Percentiles rank a stretch among this genome's conserved stretches.
Evolutionary conservation across 139 green algal species (phyloP).

Genomic region (Eudorina sp.): DNA sequence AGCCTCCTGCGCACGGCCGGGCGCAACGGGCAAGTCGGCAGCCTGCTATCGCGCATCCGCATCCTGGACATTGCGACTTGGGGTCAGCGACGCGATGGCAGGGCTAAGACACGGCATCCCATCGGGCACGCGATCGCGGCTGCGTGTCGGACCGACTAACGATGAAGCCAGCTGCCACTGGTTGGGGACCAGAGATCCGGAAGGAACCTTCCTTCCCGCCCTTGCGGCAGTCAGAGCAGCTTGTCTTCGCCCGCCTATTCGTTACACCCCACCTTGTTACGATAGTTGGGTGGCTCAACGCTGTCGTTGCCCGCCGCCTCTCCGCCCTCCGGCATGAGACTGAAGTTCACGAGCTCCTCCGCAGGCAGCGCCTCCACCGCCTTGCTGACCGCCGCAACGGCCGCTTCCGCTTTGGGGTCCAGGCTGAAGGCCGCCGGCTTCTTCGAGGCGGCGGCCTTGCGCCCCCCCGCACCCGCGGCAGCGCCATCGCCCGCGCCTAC

Average conservation of each 20-base stretch:
- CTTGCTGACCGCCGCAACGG: slow-evolving; percentile 41
- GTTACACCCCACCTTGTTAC: slow-evolving; percentile 57
- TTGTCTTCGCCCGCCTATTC: too few relatives aligned
- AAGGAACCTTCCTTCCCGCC: too few relatives aligned
- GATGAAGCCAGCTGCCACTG: too few relatives aligned
- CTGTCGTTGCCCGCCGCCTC: slow-evolving; percentile 35
- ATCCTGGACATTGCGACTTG: too few relatives aligned
- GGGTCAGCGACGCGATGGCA: too few relatives aligned
- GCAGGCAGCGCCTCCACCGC: slow-evolving; percentile 55
- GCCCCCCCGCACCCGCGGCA: not conserved
- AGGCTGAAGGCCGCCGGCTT: not conserved
- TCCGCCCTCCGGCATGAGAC: slow-evolving; percentile 53
- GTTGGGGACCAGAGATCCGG: too few relatives aligned
- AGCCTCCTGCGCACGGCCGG: slow-evolving; percentile 57
- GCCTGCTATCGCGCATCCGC: too few relatives aligned
- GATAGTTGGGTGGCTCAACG: slow-evolving; percentile 56
- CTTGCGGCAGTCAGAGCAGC: too few relatives aligned
- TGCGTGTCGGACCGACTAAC: too few relatives aligned
- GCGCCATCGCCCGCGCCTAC: not conserved
- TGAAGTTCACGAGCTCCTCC: slow-evolving; percentile 62
- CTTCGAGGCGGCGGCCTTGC: not conserved
- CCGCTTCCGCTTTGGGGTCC: slow-evolving; percentile 37
- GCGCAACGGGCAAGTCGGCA: too few relatives aligned
- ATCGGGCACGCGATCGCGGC: too few relatives aligned
- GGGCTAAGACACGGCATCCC: too few relatives aligned